A percentile compares a stretch with the other conserved stretches of the same genome.
phyloP scores from a whole-genome alignment of 2,329 filamentous ascomycete genomes.

The Pestalotiopsis fici region DNA sequence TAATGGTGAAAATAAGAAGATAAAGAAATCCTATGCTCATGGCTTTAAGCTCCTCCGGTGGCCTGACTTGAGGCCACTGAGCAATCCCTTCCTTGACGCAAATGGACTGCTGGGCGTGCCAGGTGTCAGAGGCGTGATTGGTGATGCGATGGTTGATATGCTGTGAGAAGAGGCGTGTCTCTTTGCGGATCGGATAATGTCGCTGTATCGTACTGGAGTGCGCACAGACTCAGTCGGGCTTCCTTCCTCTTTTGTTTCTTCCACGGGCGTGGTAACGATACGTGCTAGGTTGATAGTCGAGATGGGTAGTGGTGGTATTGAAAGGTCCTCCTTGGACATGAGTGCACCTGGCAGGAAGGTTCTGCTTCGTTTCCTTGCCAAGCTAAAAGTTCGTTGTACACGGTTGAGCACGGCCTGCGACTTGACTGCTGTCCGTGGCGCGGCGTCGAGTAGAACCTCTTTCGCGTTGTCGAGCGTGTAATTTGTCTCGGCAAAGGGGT shows the following conservation, averaged over 20 bases:
- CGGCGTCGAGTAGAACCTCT: slow-evolving; percentile 24
- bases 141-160: slow-evolving; percentile 24
- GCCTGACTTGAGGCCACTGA: slow-evolving; percentile 35
- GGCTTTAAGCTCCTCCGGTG: slow-evolving; percentile 42
- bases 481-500: slow-evolving; percentile 50
- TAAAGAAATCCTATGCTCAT: slow-evolving; percentile 15
- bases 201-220: slow-evolving; percentile 46
- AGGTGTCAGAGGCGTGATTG: slow-evolving; percentile 14
- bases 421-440: slow-evolving; percentile 37
- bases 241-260: slow-evolving; percentile 16
- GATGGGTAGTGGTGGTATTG: slow-evolving; percentile 24
- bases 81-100: slow-evolving; percentile 31
- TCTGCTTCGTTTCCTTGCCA: slow-evolving; percentile 57
- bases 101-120: background rate
- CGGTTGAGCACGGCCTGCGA: slow-evolving; percentile 50
- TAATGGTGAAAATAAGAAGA: background rate
- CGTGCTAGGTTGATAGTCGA: slow-evolving; percentile 28
- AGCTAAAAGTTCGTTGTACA: slow-evolving; percentile 50
- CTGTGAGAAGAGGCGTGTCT: slow-evolving; percentile 35
- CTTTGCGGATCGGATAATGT: slow-evolving; percentile 45
- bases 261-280: slow-evolving; percentile 6
- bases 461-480: slow-evolving; percentile 28
- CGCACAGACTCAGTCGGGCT: slow-evolving; percentile 6
- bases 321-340: slow-evolving; percentile 34
- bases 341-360: slow-evolving; percentile 41